Base-by-base conservation (phyloP, 2,329 filamentous ascomycete species). In the Cladosporium sp. region DNA sequence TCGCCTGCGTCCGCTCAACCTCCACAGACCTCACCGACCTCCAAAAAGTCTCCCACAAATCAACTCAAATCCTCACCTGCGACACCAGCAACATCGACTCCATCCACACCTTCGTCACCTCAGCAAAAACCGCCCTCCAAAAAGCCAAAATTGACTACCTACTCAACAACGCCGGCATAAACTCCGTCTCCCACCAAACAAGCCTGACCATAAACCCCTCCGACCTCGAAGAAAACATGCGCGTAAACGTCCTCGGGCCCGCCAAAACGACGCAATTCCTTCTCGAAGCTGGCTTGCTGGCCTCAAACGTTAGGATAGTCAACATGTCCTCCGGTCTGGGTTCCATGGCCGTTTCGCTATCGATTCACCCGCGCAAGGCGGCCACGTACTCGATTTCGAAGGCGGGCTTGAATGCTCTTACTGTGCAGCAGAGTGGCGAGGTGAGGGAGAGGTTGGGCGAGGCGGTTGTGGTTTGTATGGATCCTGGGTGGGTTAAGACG, bases 181-280 rank as follows among this genome's bases (percentile, higher is more conserved):
- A 75, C 50, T 57, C 62, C 18, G 59, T 62, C 1, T 58, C 64
- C 0, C 48, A 57, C 7, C 66, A 75, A 43, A 71, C 61, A 13
- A 67, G 65, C 18, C 57, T 76, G 15, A 66, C 62, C 0, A 65
- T 77, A 1, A 66, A 66, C 8, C 56, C 67, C 0, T 60, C 63
- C 1, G 66, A 63, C 2, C 55, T 77, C 22, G 35, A 63, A 2
- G 57, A 66, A n/a, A 69, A 74, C 42, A 69, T 78, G 43, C 59
- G 65, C 20, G 60, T 69, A 54, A 77, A 78, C 49, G 73, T 77
- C 3, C 49, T 76, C 15, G 75, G 74, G 0, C 74, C 74, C 0
- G 73, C 73, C 1, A 72, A 72, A 50, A 65, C 69, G 6, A 66
- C 74, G 0, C 64, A 75, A 56, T 63, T 65, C 1, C 54, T 77